phyloP scores from a whole-genome alignment of 2,329 filamentous ascomycete genomes.

The Scedosporium apiospermum region DNA sequence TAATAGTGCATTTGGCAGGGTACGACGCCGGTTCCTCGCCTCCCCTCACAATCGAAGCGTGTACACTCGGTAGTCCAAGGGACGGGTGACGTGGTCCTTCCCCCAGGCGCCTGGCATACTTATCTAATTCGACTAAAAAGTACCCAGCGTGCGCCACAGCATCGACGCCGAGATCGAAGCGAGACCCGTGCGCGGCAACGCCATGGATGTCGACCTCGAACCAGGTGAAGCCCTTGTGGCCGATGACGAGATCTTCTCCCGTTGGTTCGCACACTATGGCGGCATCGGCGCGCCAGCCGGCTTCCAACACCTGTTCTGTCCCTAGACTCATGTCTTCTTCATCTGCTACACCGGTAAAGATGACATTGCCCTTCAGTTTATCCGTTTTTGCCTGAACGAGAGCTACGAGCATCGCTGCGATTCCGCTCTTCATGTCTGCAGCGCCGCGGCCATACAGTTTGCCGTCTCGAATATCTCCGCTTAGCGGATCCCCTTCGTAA shows the following conservation, averaged over 20 bases:
- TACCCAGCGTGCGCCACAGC: conserved; percentile 38
- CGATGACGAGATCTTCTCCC: conserved; percentile 27
- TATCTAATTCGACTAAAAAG: conserved; percentile 34
- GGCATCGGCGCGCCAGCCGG: conserved; percentile 43
- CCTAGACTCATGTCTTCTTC: conserved; percentile 42
- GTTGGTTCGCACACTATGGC: conserved; percentile 42
- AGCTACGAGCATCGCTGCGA: conserved; percentile 35
- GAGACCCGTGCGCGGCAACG: conserved; percentile 31
- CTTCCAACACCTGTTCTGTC: conserved; percentile 37
- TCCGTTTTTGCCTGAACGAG: conserved; percentile 27
- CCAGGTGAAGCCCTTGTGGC: conserved; percentile 43
- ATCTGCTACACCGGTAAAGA: conserved; percentile 43
- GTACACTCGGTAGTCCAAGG: conserved; percentile 30
- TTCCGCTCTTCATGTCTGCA: conserved; percentile 41
- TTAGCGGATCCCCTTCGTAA: conserved; percentile 35
- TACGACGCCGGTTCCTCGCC: conserved; percentile 44
- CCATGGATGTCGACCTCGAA: conserved; percentile 31
- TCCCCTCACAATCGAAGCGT: conserved; percentile 37
- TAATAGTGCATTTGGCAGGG: conserved; percentile 36
- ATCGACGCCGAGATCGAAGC: conserved; percentile 34
- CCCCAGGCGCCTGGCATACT: conserved; percentile 25
- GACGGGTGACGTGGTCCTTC: conserved; percentile 18
- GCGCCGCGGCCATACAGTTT: conserved; percentile 35
- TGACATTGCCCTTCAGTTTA: conserved; percentile 35
- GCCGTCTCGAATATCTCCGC: conserved; percentile 28